Conservation (phyloP, 148 eudicot species). For the Hydrangea macrophylla region DNA sequence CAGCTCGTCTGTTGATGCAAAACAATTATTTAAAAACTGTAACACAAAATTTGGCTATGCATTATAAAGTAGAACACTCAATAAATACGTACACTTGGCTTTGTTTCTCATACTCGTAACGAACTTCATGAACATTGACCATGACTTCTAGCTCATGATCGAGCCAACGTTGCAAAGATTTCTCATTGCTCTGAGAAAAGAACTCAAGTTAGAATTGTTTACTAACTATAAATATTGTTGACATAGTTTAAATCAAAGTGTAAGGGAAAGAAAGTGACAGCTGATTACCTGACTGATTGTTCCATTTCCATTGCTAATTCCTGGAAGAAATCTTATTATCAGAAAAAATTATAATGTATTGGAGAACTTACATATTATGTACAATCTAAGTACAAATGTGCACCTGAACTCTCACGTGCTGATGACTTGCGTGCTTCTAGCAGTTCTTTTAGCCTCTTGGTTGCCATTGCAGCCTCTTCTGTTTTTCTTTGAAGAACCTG, state of each 20-base stretch:
- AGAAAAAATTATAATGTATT: constrained; percentile 20
- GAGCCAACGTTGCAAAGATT: constrained; percentile 93
- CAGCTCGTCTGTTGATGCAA: constrained; percentile 74
- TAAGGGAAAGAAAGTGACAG: constrained; percentile 6
- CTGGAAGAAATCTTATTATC: constrained; percentile 38
- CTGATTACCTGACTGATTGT: constrained; percentile 71
- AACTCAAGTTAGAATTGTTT: constrained; percentile 16
- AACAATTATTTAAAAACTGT: constrained; percentile 6
- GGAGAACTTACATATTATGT: neutral
- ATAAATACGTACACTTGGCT: constrained; percentile 84
- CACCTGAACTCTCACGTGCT: constrained; percentile 83
- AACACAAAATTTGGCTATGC: constrained; percentile 8
- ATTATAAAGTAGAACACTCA: neutral
- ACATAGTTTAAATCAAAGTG: constrained; percentile 4
- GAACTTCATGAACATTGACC: constrained; percentile 99
- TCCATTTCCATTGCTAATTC: constrained; percentile 63
- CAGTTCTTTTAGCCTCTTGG: constrained; percentile 94
- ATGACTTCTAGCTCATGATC: constrained; percentile 96
- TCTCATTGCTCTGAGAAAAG: constrained; percentile 74
- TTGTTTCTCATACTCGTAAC: constrained; percentile 92
- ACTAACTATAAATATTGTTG: constrained; percentile 1
- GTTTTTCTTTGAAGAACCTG: constrained; percentile 99
- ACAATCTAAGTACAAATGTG: constrained; percentile 7
- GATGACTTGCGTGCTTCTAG: constrained; percentile 91
- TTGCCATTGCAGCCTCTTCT: constrained; percentile 99